Evolutionary conservation across 2,329 filamentous ascomycete genomes (phyloP).

Genomic region (Colletotrichum sp.): DNA sequence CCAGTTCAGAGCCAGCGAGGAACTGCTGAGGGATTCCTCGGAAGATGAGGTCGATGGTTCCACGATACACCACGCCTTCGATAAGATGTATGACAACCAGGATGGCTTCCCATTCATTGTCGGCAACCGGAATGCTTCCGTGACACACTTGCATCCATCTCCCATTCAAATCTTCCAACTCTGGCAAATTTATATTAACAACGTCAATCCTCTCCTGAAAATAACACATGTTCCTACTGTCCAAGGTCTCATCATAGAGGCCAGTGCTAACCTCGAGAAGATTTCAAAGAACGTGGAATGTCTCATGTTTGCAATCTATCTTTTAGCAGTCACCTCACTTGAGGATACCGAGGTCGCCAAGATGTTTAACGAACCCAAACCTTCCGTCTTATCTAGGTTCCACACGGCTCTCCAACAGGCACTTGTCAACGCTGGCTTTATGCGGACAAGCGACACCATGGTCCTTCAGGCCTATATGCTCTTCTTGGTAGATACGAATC

Average conservation of each 20-base stretch:
- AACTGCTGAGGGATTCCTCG: slow-evolving; percentile 57
- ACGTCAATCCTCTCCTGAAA: slow-evolving; percentile 72
- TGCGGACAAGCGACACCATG: slow-evolving; percentile 68
- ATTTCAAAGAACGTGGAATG: slow-evolving; percentile 65
- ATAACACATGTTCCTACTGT: slow-evolving; percentile 70
- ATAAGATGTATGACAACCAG: slow-evolving; percentile 60
- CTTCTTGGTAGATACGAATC: slow-evolving; percentile 58
- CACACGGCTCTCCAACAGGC: slow-evolving; percentile 67
- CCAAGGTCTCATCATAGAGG: slow-evolving; percentile 68
- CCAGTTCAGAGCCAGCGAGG: slow-evolving; percentile 56
- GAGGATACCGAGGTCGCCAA: slow-evolving; percentile 55
- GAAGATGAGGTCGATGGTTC: slow-evolving; percentile 61
- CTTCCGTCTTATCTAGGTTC: slow-evolving; percentile 55
- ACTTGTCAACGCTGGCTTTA: slow-evolving; percentile 69
- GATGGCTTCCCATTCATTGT: slow-evolving; percentile 65
- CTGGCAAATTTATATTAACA: slow-evolving; percentile 74
- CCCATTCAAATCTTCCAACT: slow-evolving; percentile 66
- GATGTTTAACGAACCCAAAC: slow-evolving; percentile 59
- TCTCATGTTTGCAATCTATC: slow-evolving; percentile 71
- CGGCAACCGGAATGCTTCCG: slow-evolving; percentile 45
- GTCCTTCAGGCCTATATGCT: slow-evolving; percentile 72
- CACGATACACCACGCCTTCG: slow-evolving; percentile 62
- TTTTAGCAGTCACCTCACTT: slow-evolving; percentile 63
- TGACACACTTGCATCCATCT: slow-evolving; percentile 56
- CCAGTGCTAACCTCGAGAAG: slow-evolving; percentile 58